A percentile compares a stretch with the other conserved stretches of the same genome.
These are phyloP conservation scores for Parietaria judaica DNA, from an alignment of 306 rosid genomes.

Conservation along the genomic window DNA sequence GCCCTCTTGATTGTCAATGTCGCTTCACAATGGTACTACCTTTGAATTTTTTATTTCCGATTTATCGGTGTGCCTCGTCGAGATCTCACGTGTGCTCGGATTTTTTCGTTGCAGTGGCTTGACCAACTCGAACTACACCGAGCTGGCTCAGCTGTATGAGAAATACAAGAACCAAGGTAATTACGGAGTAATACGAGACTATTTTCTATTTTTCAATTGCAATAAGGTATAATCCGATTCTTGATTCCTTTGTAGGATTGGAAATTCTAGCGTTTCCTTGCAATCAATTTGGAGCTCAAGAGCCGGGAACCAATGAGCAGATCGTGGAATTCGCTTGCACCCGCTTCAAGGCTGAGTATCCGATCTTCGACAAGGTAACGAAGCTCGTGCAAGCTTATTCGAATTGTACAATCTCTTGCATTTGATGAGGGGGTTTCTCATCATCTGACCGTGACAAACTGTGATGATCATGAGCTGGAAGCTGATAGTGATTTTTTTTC, in stretches of 20 bases:
- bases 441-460: background rate
- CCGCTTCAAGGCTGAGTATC: conserved; percentile 91
- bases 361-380: conserved; percentile 82
- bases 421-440: background rate
- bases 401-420: background rate
- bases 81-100: background rate
- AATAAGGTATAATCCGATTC: background rate
- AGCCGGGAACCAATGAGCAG: conserved; percentile 84
- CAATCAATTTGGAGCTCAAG: conserved; percentile 96
- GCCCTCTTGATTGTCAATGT: conserved; percentile 84
- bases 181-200: background rate
- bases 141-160: conserved; percentile 75
- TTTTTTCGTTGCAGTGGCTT: conserved; percentile 79
- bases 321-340: conserved; percentile 81
- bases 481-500: background rate
- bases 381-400: background rate
- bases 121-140: conserved; percentile 93
- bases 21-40: conserved; percentile 81
- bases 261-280: conserved; percentile 97
- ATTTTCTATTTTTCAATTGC: background rate
- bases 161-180: conserved; percentile 79
- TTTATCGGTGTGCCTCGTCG: too few relatives aligned
- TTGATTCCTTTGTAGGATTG: conserved; percentile 35
- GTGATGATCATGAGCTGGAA: background rate
- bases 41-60: background rate